Conservation (phyloP, 495 filamentous ascomycete species). For the Xylaria intraflava region DNA sequence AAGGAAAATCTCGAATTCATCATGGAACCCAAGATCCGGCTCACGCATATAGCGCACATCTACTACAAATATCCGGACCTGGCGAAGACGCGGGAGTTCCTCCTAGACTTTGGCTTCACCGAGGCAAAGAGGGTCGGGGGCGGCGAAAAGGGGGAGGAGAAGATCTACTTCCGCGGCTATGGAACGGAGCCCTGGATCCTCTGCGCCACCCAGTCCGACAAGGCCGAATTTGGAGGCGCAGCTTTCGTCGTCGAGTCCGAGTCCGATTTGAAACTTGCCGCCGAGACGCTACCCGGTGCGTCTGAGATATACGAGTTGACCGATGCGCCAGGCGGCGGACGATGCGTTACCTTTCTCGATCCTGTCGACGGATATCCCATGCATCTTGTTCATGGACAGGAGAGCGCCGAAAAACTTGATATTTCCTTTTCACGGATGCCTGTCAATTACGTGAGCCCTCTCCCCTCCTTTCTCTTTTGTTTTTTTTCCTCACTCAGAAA, state of each 20-base stretch:
- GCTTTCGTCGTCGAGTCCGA: constrained; percentile 51
- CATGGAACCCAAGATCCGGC: constrained; percentile 39
- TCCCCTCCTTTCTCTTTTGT: background rate
- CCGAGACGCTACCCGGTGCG: constrained; percentile 38
- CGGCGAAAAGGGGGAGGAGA: constrained; percentile 7
- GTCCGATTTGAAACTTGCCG: constrained; percentile 46
- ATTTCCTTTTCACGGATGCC: constrained; percentile 17
- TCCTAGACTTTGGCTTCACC: constrained; percentile 53
- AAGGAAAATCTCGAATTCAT: background rate
- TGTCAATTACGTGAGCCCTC: constrained; percentile 19
- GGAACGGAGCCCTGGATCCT: constrained; percentile 54
- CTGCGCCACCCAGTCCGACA: constrained; percentile 40
- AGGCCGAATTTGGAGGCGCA: constrained; percentile 48
- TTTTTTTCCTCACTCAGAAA: background rate
- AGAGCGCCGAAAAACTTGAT: constrained; percentile 23
- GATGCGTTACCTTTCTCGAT: constrained; percentile 51
- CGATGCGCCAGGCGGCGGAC: constrained; percentile 53
- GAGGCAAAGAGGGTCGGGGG: constrained; percentile 37
- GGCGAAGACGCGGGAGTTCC: constrained; percentile 41
- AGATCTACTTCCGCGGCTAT: constrained; percentile 54
- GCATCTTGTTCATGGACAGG: constrained; percentile 53
- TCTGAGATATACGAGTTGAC: constrained; percentile 44
- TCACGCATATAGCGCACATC: constrained; percentile 50
- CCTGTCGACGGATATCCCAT: constrained; percentile 53
- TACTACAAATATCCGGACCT: constrained; percentile 51